phyloP scores from a whole-genome alignment of 495 filamentous ascomycete genomes.

The Podospora conica region DNA sequence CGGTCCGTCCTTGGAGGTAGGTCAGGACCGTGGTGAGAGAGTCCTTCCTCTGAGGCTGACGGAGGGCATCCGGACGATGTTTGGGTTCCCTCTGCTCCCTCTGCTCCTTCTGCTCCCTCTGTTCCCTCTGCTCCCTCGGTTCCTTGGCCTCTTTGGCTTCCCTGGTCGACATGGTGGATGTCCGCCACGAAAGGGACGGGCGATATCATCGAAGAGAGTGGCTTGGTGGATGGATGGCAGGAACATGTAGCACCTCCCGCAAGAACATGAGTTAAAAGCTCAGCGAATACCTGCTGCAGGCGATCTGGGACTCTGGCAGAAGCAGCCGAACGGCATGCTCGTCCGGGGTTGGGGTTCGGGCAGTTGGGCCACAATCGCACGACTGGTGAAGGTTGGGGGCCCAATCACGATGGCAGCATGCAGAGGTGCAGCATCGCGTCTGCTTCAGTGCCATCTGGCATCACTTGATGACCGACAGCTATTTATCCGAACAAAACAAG shows the following conservation, averaged over 20 bases:
- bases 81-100: constrained; percentile 21
- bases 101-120: constrained; percentile 14
- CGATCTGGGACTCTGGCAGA: not conserved
- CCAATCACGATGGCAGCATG: constrained; percentile 29
- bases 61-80: constrained; percentile 17
- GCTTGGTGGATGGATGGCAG: not conserved
- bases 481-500: constrained; percentile 21
- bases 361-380: constrained; percentile 30
- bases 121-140: constrained; percentile 23
- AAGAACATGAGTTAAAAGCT: not conserved
- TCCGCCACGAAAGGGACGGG: constrained; percentile 3
- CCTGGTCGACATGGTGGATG: constrained; percentile 9
- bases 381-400: constrained; percentile 16
- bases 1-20: constrained; percentile 21
- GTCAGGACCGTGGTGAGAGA: constrained; percentile 27
- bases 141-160: constrained; percentile 4
- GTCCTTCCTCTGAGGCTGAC: constrained; percentile 28
- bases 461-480: constrained; percentile 21
- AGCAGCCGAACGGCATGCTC: constrained; percentile 4
- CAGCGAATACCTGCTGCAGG: constrained; percentile 12
- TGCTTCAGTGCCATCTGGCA: constrained; percentile 30
- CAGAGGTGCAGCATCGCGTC: constrained; percentile 22
- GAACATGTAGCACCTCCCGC: not conserved
- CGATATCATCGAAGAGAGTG: constrained; percentile 4
- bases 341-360: constrained; percentile 23